Conservation (phyloP, 164 flowering plant genomes). For the Saururus chinensis region DNA sequence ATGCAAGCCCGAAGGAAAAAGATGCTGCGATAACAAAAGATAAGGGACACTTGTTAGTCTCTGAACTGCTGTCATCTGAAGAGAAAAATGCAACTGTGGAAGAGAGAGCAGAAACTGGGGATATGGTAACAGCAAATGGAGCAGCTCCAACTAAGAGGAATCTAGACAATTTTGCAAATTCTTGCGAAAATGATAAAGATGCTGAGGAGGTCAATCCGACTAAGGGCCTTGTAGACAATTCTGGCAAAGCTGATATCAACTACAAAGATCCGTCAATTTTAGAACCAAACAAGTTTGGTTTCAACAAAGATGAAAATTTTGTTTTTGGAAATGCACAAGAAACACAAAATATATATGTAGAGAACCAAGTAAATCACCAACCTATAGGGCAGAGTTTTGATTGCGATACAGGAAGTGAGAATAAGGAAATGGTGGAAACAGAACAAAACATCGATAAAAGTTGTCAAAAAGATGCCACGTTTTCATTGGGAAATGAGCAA, state of each 20-base stretch:
- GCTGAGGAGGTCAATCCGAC: neutral
- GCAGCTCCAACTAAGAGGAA: neutral
- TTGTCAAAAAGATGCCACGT: neutral
- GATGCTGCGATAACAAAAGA: neutral
- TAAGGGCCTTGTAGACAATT: neutral
- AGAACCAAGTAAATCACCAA: neutral
- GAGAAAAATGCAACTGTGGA: neutral
- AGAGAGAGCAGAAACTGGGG: no score
- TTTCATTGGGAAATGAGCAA: neutral
- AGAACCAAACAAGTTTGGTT: neutral
- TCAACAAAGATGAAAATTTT: neutral
- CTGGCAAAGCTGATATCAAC: neutral
- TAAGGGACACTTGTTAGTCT: neutral
- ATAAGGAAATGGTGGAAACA: neutral
- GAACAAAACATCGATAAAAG: neutral
- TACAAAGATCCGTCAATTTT: neutral
- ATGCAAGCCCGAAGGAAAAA: neutral
- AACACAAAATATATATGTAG: neutral
- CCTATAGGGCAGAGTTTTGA: neutral
- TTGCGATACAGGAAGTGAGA: neutral
- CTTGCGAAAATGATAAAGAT: neutral
- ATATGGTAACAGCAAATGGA: neutral
- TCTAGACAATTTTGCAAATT: neutral
- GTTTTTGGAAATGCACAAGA: neutral
- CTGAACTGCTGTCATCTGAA: neutral